A percentile compares a stretch with the other conserved stretches of the same genome.
Conservation (phyloP, 495 filamentous ascomycete genomes). For the Penicillium flavigenum region DNA sequence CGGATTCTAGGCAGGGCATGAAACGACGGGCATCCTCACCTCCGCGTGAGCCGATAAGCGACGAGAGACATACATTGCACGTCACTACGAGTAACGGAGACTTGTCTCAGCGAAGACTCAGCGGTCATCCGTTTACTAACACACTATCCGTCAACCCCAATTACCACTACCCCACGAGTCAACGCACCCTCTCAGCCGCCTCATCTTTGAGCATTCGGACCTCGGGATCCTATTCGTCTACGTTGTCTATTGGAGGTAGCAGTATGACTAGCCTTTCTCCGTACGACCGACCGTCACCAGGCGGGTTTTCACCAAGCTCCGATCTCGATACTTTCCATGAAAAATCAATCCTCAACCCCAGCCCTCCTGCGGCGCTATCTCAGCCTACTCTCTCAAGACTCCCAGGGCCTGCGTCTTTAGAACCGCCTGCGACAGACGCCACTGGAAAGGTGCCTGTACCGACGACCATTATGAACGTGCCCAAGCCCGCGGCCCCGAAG, state of each 20-base stretch:
- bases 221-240: constrained; percentile 71
- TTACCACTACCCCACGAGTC: constrained; percentile 59
- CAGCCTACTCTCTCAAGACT: constrained; percentile 22
- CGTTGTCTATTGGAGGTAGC: constrained; percentile 64
- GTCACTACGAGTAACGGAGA: constrained; percentile 60
- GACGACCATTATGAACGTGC: constrained; percentile 26
- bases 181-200: constrained; percentile 69
- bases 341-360: constrained; percentile 55
- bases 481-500: constrained; percentile 36
- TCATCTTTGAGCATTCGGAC: constrained; percentile 68
- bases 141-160: constrained; percentile 56
- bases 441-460: constrained; percentile 47
- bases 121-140: constrained; percentile 56
- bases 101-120: constrained; percentile 63
- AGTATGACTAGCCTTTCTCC: constrained; percentile 71
- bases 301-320: constrained; percentile 64
- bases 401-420: constrained; percentile 25
- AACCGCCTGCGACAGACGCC: constrained; percentile 31
- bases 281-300: constrained; percentile 71
- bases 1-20: constrained; percentile 55
- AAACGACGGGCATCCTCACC: constrained; percentile 84
- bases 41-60: constrained; percentile 69
- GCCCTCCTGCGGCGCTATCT: constrained; percentile 52
- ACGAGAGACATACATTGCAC: constrained; percentile 61
- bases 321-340: constrained; percentile 51